Conservation (phyloP, 2,329 filamentous ascomycete species). For the Delphinella strobiligena region DNA sequence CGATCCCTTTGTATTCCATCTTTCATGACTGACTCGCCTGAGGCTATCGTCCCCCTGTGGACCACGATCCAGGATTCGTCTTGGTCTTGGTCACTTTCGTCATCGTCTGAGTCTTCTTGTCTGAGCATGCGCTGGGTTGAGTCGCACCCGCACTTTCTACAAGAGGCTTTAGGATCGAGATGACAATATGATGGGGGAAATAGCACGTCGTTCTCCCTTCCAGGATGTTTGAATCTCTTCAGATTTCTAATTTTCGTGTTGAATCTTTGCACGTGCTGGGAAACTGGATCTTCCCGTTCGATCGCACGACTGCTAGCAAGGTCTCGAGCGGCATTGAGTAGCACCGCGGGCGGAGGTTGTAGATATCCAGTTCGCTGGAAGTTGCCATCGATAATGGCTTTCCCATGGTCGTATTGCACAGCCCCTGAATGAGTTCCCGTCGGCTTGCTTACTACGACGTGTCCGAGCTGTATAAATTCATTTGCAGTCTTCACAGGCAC, state of each 20-base stretch:
- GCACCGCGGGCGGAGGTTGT: not conserved
- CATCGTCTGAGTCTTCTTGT: not conserved
- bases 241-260: not conserved
- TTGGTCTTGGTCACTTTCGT: not conserved
- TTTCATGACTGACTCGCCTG: slow-evolving; percentile 18
- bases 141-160: slow-evolving; percentile 2
- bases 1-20: slow-evolving; percentile 13
- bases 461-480: slow-evolving; percentile 4
- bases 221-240: slow-evolving; percentile 2
- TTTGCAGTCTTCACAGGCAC: slow-evolving; percentile 3
- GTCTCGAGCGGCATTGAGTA: slow-evolving; percentile 4
- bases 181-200: not conserved
- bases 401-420: slow-evolving; percentile 8
- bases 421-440: slow-evolving; percentile 3
- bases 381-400: slow-evolving; percentile 2
- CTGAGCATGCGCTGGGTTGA: not conserved
- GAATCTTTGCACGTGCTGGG: not conserved
- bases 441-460: slow-evolving; percentile 9
- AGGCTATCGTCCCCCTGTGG: slow-evolving; percentile 17
- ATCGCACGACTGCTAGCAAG: not conserved
- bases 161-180: not conserved
- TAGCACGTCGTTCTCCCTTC: slow-evolving; percentile 1
- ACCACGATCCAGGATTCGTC: slow-evolving; percentile 3
- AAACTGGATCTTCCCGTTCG: not conserved
- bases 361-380: slow-evolving; percentile 6